Evolutionary conservation across 106 monocot genomes (phyloP).

Genomic region (Platanthera zijinensis): DNA sequence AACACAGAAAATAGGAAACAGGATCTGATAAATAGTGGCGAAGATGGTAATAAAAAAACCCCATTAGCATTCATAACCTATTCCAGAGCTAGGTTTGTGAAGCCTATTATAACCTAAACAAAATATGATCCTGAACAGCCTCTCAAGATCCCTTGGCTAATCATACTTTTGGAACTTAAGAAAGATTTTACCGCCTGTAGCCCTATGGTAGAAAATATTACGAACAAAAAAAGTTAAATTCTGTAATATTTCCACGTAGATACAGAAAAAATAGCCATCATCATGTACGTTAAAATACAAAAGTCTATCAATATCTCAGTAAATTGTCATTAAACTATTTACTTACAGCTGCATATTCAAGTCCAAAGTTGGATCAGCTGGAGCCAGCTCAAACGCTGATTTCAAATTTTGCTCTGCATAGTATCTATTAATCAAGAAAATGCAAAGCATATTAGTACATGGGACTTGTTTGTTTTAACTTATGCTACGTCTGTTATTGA

Average conservation of each 20-base stretch:
- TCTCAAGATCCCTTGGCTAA: neutral
- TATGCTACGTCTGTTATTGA: neutral
- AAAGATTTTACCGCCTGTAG: neutral
- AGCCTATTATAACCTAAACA: neutral
- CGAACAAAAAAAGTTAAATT: neutral
- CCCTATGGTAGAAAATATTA: neutral
- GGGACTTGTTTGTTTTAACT: neutral
- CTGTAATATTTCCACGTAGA: neutral
- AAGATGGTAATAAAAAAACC: neutral
- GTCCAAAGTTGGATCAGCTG: conserved; percentile 88
- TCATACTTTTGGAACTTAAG: neutral
- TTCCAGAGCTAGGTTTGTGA: neutral
- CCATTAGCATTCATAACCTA: neutral
- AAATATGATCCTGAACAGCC: neutral
- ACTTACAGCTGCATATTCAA: conserved; percentile 96
- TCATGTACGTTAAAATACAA: neutral
- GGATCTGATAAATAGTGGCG: neutral
- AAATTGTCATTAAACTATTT: neutral
- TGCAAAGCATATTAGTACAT: conserved; percentile 1
- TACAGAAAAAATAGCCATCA: neutral
- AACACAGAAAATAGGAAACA: neutral
- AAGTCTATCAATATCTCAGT: neutral
- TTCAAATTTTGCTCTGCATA: conserved; percentile 69
- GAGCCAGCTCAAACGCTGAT: conserved; percentile 53
- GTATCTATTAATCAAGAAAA: conserved; percentile 43